Conservation (phyloP, 163 green algal genomes). For the Scenedesmus sp. region DNA sequence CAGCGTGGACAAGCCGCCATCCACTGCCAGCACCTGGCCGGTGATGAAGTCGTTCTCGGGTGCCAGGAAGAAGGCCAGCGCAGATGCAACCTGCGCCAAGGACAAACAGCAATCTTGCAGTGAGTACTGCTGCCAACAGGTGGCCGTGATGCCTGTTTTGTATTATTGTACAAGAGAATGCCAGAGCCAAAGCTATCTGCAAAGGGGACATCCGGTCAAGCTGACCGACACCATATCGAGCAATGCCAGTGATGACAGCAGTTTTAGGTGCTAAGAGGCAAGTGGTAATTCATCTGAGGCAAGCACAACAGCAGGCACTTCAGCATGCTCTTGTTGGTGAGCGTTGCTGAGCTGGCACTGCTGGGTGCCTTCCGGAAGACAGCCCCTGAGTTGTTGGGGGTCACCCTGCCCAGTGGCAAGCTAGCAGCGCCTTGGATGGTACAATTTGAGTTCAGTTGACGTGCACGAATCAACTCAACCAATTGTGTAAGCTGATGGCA, state of each 20-base stretch:
- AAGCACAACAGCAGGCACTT: slow-evolving; percentile 67
- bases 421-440: too few species aligned
- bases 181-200: not conserved
- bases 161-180: not conserved
- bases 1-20: slow-evolving; percentile 63
- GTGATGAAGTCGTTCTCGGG: slow-evolving; percentile 73
- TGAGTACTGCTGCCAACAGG: not conserved
- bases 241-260: not conserved
- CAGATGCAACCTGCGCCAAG: slow-evolving; percentile 31
- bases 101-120: not conserved
- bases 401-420: too few species aligned
- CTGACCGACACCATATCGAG: not conserved
- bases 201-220: not conserved
- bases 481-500: too few species aligned
- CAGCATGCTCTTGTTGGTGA: too few species aligned
- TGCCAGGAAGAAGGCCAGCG: slow-evolving; percentile 62
- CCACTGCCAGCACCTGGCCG: slow-evolving; percentile 73
- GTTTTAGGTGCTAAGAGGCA: too few species aligned
- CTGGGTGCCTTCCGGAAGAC: too few species aligned
- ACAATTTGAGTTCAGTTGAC: too few species aligned
- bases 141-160: too few species aligned
- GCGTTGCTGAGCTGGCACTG: too few species aligned
- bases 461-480: too few species aligned
- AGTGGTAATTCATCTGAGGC: slow-evolving; percentile 19
- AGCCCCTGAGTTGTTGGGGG: too few species aligned